Evolutionary conservation across 2,329 filamentous ascomycete genomes (phyloP), one percentile per base, ranked within the genome.

Genomic region (Thelonectria olida): DNA sequence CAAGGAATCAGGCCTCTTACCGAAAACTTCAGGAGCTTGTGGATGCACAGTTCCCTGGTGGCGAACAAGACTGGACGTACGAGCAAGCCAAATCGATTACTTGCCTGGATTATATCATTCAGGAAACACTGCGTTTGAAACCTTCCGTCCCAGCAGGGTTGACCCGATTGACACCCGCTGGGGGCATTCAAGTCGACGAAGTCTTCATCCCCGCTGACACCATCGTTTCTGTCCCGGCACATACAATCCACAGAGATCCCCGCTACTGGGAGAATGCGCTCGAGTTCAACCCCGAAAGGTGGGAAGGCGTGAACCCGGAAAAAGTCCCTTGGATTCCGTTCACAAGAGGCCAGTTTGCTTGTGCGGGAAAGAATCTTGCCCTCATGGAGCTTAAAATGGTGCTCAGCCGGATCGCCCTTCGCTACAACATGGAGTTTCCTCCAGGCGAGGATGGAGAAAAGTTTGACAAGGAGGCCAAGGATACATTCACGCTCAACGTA

Each of bases 61-160:
- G 38, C n/a, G 17, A 41, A 4, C 38, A 41, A 20, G 38, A 41
- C 4, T 41, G 38, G 38, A 41, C n/a, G 8, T 41, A 41, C 15
- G 38, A 41, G 6, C n/a, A 41, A 10, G 38, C 19, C 39, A 44
- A 44, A 23, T 4, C 17, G 9, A 44, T 44, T 13, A 2, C 39
- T 8, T 23, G 23, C 20, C 19, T 44, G 19, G 20, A 44, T 22
- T 22, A 22, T 13, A 23, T 71, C 42, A 77, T 81, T 58, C 72
- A 80, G 50, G 79, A 81, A 61, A 54, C 74, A 0, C 65, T 80
- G 20, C 68, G 78, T 0, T 62, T 80, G 7, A 67, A 76, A 55
- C 76, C 78, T 6, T 67, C 78, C 4, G 72, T 78, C 2, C 74
- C 75, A 0, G 67, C 70, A 2, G 76, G 74, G 4, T 34, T 75